Evolutionary conservation across 495 filamentous ascomycete species (phyloP), one percentile per base, ranked within the genome.

Genomic region (Penicillium antarcticum): DNA sequence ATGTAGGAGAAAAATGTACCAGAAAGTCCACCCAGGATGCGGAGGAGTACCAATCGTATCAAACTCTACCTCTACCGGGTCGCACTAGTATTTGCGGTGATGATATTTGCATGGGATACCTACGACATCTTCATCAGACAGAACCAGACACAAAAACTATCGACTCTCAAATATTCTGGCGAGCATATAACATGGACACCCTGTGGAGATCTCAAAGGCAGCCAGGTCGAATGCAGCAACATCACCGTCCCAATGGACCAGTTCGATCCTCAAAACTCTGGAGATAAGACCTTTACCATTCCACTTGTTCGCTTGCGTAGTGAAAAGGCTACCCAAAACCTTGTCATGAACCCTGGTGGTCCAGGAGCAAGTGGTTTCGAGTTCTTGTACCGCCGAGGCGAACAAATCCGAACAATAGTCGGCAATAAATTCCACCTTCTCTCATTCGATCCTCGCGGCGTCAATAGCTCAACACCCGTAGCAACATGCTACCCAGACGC

Each of bases 331-430:
- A 74, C 63, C n/a, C 63, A 56, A 53, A 74, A 69, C 52, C 55
- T 78, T 11, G 60, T 78, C 18, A 53, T 75, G 31, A 78, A 78
- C 58, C 71, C 73, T 4, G 75, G 75, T 17, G 73, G 75, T 1
- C 73, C 75, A 2, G 75, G 73, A 16, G 72, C 52, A 2, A 69
- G 69, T 23, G 75, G 73, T 2, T 59, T 67, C 17, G 52, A 62
- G 3, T 66, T 70, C 16, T 18, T 78, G 12, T 56, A 68, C 42
- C 58, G 62, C 10, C 44, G 45, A 1, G 72, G 73, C 33, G 58
- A 52, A 8, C 54, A 57, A 16, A 51, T 78, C 8, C 61, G 45
- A 41, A 44, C 57, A 14, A 63, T 78, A 14, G 42, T 76, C 29
- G 75, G 75, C 47, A 70, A 75, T 19, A 64, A 54, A 11, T 72